Conservation (phyloP, 176 grass and related monocot genomes). For the Pharus latifolius region DNA sequence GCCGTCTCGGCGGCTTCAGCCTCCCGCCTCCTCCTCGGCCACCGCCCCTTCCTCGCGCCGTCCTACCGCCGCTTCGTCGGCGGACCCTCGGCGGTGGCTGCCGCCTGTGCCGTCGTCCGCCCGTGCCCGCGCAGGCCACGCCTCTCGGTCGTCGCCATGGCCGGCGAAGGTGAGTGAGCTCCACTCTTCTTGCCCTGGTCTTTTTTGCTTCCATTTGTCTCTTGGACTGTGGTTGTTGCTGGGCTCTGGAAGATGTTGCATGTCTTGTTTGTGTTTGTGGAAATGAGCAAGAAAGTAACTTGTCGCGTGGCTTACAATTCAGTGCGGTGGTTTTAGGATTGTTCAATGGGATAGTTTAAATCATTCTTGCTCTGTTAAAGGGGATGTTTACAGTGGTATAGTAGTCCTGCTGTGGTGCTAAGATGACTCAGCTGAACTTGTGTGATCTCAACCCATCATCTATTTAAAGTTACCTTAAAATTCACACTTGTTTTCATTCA, state of each 20-base stretch:
- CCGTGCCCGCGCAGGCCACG: constrained; percentile 30
- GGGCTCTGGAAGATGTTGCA: not conserved
- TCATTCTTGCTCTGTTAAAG: not conserved
- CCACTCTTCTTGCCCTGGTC: not conserved
- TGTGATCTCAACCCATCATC: not conserved
- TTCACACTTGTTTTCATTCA: not conserved
- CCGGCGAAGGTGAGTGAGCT: constrained; percentile 45
- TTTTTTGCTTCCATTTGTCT: not conserved
- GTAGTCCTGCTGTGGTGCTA: not conserved
- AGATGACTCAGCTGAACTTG: not conserved
- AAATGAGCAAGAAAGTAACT: constrained; percentile 16
- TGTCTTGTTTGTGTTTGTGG: constrained; percentile 23
- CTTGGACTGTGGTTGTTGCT: not conserved
- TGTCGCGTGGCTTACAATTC: not conserved
- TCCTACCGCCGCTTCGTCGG: constrained; percentile 15
- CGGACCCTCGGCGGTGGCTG: constrained; percentile 24
- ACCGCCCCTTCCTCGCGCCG: constrained; percentile 38
- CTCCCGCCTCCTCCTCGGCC: constrained; percentile 44
- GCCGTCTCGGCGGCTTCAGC: constrained; percentile 26
- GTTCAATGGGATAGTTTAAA: not conserved
- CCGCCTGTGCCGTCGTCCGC: constrained; percentile 22
- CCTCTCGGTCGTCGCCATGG: constrained; percentile 68
- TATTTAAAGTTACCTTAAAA: not conserved
- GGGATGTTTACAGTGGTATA: not conserved
- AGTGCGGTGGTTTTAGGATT: not conserved